Evolutionary conservation across 495 filamentous ascomycete species (phyloP).

Genomic region (Penicillium canescens): DNA sequence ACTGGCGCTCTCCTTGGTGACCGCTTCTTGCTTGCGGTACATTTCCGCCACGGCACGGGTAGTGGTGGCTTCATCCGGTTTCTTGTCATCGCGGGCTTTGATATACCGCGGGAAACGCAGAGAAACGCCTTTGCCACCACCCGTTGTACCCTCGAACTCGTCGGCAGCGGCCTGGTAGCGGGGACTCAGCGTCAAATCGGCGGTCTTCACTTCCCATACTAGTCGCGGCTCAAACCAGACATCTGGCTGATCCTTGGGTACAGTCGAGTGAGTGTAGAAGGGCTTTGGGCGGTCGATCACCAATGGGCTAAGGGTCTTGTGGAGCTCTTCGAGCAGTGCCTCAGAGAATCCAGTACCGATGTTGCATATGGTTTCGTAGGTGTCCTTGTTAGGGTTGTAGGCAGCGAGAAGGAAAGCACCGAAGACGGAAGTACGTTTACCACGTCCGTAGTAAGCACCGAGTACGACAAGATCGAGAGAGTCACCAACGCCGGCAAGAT

Average conservation of each 20-base stretch:
- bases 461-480: conserved; percentile 95
- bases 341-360: conserved; percentile 98
- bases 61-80: conserved; percentile 84
- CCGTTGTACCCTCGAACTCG: conserved; percentile 52
- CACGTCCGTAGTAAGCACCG: conserved; percentile 90
- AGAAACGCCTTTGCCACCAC: conserved; percentile 80
- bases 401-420: conserved; percentile 94
- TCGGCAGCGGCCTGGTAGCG: conserved; percentile 81
- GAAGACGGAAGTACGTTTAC: conserved; percentile 92
- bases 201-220: conserved; percentile 98
- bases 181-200: conserved; percentile 89
- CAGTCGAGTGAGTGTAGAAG: conserved; percentile 83
- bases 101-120: conserved; percentile 92
- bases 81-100: conserved; percentile 88
- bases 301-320: conserved; percentile 65
- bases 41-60: conserved; percentile 87
- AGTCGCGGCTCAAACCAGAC: conserved; percentile 95
- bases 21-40: conserved; percentile 92
- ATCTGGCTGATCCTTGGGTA: conserved; percentile 90
- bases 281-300: conserved; percentile 90
- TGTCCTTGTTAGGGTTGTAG: conserved; percentile 76
- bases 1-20: conserved; percentile 60
- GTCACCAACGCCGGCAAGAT: conserved; percentile 88
- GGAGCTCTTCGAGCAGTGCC: conserved; percentile 76
- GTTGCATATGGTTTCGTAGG: conserved; percentile 94